These are phyloP conservation scores for Rauvolfia tetraphylla DNA, from an alignment of 257 asterid species.

Conservation along the genomic window DNA sequence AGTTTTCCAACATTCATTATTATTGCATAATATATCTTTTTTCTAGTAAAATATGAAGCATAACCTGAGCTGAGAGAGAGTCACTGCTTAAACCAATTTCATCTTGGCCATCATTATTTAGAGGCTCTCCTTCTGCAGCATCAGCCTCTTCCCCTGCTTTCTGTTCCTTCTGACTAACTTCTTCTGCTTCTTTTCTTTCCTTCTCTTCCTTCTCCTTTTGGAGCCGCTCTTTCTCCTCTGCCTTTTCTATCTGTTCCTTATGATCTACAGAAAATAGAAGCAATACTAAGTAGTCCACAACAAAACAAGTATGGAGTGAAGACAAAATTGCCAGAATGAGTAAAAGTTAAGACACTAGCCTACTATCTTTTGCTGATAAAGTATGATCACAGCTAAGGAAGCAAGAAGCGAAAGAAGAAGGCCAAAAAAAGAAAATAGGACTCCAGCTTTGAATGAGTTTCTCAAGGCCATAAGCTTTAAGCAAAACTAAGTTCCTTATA, in stretches of 20 bases:
- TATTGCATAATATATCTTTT: neutral
- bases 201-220: conserved; percentile 81
- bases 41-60: neutral
- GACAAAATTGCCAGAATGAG: neutral
- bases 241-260: conserved; percentile 87
- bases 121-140: conserved; percentile 33
- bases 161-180: conserved; percentile 40
- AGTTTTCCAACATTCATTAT: neutral
- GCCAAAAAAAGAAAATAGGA: no score
- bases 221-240: conserved; percentile 82
- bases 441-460: neutral
- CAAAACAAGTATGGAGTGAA: neutral
- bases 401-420: neutral
- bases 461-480: neutral
- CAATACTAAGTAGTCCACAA: conserved; percentile 3
- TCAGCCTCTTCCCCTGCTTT: conserved; percentile 36
- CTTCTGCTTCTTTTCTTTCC: conserved; percentile 58
- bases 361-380: neutral
- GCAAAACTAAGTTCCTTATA: neutral
- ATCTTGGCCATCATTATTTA: conserved; percentile 40
- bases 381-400: neutral
- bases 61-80: conserved; percentile 46
- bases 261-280: conserved; percentile 43
- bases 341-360: neutral
- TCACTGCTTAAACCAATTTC: conserved; percentile 40